phyloP scores from a whole-genome alignment of 148 eudicot species.

The Spergularia bocconei region DNA sequence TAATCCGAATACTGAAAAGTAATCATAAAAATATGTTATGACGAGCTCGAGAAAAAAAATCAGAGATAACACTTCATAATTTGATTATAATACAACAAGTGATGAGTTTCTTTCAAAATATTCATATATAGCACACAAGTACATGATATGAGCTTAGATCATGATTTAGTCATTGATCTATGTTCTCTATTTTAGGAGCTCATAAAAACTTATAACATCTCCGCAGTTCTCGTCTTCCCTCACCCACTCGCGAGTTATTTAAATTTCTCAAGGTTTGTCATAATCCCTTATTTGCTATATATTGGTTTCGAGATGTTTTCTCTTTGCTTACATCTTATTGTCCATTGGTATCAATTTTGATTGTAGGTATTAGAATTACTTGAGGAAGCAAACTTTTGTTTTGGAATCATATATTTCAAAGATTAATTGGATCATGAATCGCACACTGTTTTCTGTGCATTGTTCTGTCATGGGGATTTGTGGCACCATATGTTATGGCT shows the following conservation, averaged over 20 bases:
- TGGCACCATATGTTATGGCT: conserved; percentile 83
- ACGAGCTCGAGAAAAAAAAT: no score
- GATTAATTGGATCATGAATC: conserved; percentile 90
- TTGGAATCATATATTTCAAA: conserved; percentile 81
- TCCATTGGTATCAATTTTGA: conserved; percentile 6
- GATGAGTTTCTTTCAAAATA: no score
- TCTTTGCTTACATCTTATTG: conserved; percentile 7
- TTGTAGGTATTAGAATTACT: conserved; percentile 92
- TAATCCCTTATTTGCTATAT: neutral
- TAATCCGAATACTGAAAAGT: no score
- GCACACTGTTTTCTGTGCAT: conserved; percentile 78
- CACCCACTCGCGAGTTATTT: conserved; percentile 97
- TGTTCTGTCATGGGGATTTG: conserved; percentile 98
- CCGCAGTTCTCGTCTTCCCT: conserved; percentile 99
- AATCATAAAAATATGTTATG: no score
- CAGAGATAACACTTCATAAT: no score
- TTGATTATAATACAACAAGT: no score
- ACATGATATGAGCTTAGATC: no score
- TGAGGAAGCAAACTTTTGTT: conserved; percentile 98
- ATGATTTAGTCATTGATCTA: conserved; percentile 11
- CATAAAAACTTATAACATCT: conserved; percentile 83
- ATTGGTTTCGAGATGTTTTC: neutral
- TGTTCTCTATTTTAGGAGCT: conserved; percentile 58
- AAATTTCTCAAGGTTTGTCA: conserved; percentile 73
- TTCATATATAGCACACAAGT: no score